These are phyloP conservation scores for Phaeoacremonium minimum DNA, from an alignment of 2,329 filamentous ascomycete species.

Conservation along the genomic window DNA sequence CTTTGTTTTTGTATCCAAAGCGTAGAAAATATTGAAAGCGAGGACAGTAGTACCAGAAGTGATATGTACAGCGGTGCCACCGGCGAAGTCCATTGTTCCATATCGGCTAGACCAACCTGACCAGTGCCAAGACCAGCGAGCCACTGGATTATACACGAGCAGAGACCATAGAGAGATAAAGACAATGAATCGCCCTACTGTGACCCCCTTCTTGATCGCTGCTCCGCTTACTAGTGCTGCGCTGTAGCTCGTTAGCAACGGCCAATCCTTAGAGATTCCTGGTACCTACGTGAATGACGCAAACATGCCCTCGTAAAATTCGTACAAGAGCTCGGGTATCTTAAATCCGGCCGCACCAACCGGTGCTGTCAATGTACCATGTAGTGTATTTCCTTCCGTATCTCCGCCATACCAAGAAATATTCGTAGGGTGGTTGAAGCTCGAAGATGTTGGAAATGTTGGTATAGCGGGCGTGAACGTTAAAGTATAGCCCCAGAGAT, in stretches of 20 bases:
- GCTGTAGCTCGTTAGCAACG: too few species aligned
- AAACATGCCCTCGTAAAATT: constrained; percentile 13
- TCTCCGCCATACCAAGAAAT: too few species aligned
- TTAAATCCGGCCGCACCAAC: too few species aligned
- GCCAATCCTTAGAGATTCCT: too few species aligned
- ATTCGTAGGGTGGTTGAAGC: too few species aligned
- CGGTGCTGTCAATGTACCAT: too few species aligned
- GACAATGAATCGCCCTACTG: constrained; percentile 10
- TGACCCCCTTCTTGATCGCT: constrained; percentile 6
- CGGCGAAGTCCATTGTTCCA: constrained; percentile 44
- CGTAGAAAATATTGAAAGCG: constrained; percentile 41
- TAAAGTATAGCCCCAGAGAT: constrained; percentile 11
- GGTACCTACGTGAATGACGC: constrained; percentile 10
- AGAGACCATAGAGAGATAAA: constrained; percentile 8
- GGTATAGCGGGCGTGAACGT: too few species aligned
- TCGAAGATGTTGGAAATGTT: too few species aligned
- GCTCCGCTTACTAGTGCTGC: constrained; percentile 11
- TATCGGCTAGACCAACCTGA: constrained; percentile 47
- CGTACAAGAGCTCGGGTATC: constrained; percentile 10
- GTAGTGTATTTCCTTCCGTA: too few species aligned
- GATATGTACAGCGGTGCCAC: constrained; percentile 47
- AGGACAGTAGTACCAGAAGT: constrained; percentile 41
- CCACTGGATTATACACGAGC: constrained; percentile 10
- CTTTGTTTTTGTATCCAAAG: too few species aligned
- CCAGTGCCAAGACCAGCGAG: constrained; percentile 43